phyloP scores from a whole-genome alignment of 306 rosid species.

The Quercus alba region DNA sequence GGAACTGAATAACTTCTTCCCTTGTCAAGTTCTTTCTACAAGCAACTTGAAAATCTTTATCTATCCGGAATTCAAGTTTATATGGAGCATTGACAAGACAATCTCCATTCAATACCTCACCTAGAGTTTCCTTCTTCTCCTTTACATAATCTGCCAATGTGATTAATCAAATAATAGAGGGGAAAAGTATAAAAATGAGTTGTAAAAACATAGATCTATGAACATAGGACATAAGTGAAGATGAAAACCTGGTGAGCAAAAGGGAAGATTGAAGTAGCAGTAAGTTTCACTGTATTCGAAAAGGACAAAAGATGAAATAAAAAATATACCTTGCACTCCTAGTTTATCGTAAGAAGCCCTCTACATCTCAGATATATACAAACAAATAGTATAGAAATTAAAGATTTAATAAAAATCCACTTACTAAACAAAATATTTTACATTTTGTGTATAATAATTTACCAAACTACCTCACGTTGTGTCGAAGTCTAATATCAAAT shows the following conservation, averaged over 20 bases:
- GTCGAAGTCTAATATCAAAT: too few relatives aligned
- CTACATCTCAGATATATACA: too few relatives aligned
- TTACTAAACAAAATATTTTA: too few relatives aligned
- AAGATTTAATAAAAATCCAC: too few relatives aligned
- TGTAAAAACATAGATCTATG: too few relatives aligned
- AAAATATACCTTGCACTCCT: too few relatives aligned
- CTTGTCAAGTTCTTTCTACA: constrained; percentile 57
- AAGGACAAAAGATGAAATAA: background rate
- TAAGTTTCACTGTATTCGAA: background rate
- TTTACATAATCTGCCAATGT: constrained; percentile 54
- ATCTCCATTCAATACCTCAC: constrained; percentile 96
- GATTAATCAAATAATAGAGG: background rate
- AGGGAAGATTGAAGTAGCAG: background rate
- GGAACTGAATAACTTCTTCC: constrained; percentile 63
- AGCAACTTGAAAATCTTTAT: constrained; percentile 58
- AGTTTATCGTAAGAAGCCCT: too few relatives aligned
- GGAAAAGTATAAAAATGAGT: too few relatives aligned
- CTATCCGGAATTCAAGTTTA: constrained; percentile 56
- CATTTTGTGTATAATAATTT: too few relatives aligned
- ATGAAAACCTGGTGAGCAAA: background rate
- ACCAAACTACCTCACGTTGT: too few relatives aligned
- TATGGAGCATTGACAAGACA: constrained; percentile 95
- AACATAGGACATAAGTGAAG: background rate
- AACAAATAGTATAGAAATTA: too few relatives aligned
- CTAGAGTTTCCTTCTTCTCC: constrained; percentile 92